These are phyloP conservation scores for Boehmeria nivea DNA, from an alignment of 306 rosid genomes.

Conservation along the genomic window DNA sequence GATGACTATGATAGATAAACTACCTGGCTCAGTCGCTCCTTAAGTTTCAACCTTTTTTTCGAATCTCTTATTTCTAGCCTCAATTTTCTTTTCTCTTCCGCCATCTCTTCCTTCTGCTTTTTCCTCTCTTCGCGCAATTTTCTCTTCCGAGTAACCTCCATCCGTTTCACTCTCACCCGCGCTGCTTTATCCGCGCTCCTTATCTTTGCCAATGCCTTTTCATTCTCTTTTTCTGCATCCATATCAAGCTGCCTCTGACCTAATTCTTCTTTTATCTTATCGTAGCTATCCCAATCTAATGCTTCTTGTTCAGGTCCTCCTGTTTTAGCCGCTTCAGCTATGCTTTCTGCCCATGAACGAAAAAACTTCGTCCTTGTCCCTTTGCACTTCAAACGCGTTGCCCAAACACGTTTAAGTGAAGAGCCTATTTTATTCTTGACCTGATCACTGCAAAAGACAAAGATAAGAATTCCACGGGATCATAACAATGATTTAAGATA, in stretches of 20 bases:
- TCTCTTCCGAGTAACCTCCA: conserved; percentile 31
- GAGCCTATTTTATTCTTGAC: conserved; percentile 68
- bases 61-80: conserved; percentile 29
- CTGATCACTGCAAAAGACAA: conserved; percentile 42
- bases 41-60: conserved; percentile 33
- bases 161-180: conserved; percentile 26
- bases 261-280: conserved; percentile 47
- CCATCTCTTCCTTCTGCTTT: conserved; percentile 13
- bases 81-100: conserved; percentile 23
- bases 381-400: conserved; percentile 49
- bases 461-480: background rate
- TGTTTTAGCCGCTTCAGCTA: conserved; percentile 66
- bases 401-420: conserved; percentile 53
- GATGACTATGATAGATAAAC: background rate
- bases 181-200: conserved; percentile 41
- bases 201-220: conserved; percentile 38
- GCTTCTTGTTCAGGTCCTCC: conserved; percentile 59
- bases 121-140: conserved; percentile 13
- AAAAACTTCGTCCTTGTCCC: conserved; percentile 34
- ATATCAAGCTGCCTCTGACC: conserved; percentile 34
- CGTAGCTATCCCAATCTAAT: conserved; percentile 72
- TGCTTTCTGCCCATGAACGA: conserved; percentile 48
- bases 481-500: no score
- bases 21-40: conserved; percentile 50
- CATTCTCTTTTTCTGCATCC: conserved; percentile 41